phyloP scores from a whole-genome alignment of 148 eudicot genomes.

The Dianthus caryophyllus region DNA sequence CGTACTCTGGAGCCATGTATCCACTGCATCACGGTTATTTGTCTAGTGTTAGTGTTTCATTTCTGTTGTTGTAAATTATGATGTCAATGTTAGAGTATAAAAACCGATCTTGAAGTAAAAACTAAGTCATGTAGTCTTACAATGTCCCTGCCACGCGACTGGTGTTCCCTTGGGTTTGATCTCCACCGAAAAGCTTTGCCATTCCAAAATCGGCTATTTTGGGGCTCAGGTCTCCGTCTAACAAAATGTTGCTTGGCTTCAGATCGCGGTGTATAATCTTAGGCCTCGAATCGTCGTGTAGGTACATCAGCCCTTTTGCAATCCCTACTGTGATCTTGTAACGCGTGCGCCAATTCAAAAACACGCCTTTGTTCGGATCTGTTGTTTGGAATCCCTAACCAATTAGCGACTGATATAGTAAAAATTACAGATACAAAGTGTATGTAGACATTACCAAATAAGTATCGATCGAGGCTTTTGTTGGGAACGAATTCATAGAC shows the following conservation, averaged over 20 bases:
- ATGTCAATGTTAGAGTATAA: neutral
- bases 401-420: neutral
- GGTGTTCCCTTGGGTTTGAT: slow-evolving; percentile 60
- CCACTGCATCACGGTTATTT: slow-evolving; percentile 40
- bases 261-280: slow-evolving; percentile 77
- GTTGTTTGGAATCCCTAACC: neutral
- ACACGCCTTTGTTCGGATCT: slow-evolving; percentile 20
- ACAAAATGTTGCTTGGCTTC: slow-evolving; percentile 68
- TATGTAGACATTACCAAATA: slow-evolving; percentile 23
- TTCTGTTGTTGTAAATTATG: neutral
- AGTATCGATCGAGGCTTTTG: slow-evolving; percentile 22
- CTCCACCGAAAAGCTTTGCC: slow-evolving; percentile 55
- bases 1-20: slow-evolving; percentile 76
- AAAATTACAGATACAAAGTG: neutral
- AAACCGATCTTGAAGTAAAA: too few species aligned
- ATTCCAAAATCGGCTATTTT: slow-evolving; percentile 86
- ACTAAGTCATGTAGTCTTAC: slow-evolving; percentile 10
- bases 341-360: slow-evolving; percentile 24
- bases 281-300: slow-evolving; percentile 52
- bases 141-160: slow-evolving; percentile 33
- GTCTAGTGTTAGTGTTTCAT: neutral
- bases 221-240: slow-evolving; percentile 51
- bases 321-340: slow-evolving; percentile 49
- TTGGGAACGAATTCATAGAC: slow-evolving; percentile 32
- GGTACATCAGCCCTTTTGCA: slow-evolving; percentile 64